Conservation (phyloP, 495 filamentous ascomycete genomes). For the Penicillium diatomitis region DNA sequence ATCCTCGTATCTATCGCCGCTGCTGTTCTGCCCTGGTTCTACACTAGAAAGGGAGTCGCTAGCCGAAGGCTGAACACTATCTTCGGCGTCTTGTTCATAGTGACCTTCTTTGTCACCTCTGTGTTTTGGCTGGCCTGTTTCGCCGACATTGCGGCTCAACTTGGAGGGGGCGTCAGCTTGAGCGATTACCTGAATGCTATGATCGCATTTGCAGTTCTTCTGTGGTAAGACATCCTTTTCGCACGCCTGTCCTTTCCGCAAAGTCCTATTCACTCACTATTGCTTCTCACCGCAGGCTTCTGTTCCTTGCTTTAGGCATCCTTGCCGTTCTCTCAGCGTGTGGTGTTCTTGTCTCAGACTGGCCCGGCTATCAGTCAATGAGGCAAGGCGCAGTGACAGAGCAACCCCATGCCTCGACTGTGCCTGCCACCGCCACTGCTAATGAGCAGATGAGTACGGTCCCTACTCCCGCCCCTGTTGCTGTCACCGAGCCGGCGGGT, state of each 20-base stretch:
- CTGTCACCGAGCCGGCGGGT: conserved; percentile 7
- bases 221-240: conserved; percentile 12
- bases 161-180: conserved; percentile 3
- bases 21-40: conserved; percentile 17
- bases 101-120: conserved; percentile 21
- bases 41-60: conserved; percentile 8
- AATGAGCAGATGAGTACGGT: conserved; percentile 13
- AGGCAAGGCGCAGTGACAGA: conserved; percentile 4
- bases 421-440: conserved; percentile 2
- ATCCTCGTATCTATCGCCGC: conserved; percentile 12
- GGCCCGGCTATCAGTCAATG: conserved; percentile 18
- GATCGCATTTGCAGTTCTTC: conserved; percentile 24
- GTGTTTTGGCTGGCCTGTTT: conserved; percentile 28
- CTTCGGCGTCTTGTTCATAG: conserved; percentile 11
- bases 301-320: conserved; percentile 21
- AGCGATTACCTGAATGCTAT: conserved; percentile 16
- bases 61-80: conserved; percentile 13
- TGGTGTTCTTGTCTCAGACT: conserved; percentile 18
- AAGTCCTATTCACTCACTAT: neutral
- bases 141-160: conserved; percentile 17
- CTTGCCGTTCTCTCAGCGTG: conserved; percentile 20
- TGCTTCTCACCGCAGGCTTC: conserved; percentile 9
- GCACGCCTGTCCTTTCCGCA: neutral
- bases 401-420: neutral
- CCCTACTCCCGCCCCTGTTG: conserved; percentile 3